These are phyloP conservation scores for Geranium incanum DNA, from an alignment of 441 rosid genomes.

Conservation along the genomic window DNA sequence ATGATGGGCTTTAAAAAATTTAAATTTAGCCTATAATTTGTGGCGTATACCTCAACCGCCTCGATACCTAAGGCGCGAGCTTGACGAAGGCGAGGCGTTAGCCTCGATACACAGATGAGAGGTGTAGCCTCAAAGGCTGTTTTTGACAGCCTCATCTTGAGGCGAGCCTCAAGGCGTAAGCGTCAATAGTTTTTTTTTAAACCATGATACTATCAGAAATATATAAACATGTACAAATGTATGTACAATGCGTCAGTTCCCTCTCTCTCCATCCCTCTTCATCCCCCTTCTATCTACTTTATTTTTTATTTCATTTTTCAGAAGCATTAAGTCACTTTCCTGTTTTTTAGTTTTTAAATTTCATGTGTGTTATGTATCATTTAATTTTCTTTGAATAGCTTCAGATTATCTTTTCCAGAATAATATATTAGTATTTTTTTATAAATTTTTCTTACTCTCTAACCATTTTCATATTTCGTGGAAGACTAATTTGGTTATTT, in stretches of 20 bases:
- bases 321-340: neutral
- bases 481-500: neutral
- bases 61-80: no score
- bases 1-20: no score
- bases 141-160: no score
- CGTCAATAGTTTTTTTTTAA: no score
- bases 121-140: no score
- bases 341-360: neutral
- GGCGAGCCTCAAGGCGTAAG: no score
- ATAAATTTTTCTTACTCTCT: neutral
- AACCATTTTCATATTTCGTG: neutral
- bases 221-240: no score
- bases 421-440: neutral
- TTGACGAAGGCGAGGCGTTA: no score
- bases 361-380: neutral
- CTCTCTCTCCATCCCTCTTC: neutral
- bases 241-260: neutral
- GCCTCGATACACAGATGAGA: no score
- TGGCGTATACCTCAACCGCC: no score
- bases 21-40: no score
- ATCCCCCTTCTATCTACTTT: neutral
- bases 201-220: no score
- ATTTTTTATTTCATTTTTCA: neutral
- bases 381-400: neutral
- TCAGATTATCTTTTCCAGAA: neutral